Evolutionary conservation across 768 basidiomycete species (phyloP).

Genomic region (Nidularia sp.): DNA sequence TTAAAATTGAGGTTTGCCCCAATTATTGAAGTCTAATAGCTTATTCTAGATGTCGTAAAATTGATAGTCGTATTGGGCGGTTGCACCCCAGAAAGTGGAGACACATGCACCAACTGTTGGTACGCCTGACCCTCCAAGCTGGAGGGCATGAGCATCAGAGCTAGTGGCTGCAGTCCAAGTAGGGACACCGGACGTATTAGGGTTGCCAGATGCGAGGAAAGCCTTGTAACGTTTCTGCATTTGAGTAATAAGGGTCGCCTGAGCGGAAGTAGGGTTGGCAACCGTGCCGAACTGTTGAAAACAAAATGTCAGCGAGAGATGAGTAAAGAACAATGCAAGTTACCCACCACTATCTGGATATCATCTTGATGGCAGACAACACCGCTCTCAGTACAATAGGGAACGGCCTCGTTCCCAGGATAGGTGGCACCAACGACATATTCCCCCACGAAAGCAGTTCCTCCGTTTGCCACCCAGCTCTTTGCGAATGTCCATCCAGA

Average conservation of each 20-base stretch:
- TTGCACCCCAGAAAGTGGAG: conserved; percentile 64
- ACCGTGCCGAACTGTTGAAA: conserved; percentile 49
- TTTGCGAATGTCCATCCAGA: conserved; percentile 68
- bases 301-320: background rate
- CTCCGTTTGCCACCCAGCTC: conserved; percentile 62
- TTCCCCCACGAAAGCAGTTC: conserved; percentile 62
- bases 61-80: conserved; percentile 71
- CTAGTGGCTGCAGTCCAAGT: conserved; percentile 53
- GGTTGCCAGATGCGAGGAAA: conserved; percentile 60
- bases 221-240: conserved; percentile 67
- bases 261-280: conserved; percentile 47
- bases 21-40: background rate
- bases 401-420: conserved; percentile 52
- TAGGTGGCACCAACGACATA: conserved; percentile 69
- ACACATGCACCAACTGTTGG: conserved; percentile 55
- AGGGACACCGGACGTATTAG: conserved; percentile 47
- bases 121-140: conserved; percentile 56
- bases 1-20: too few species aligned
- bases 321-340: conserved; percentile 1
- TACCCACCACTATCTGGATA: conserved; percentile 69
- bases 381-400: conserved; percentile 53
- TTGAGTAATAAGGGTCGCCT: conserved; percentile 56
- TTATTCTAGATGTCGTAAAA: conserved; percentile 38
- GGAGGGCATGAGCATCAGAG: conserved; percentile 50
- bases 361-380: conserved; percentile 80